Conservation (phyloP, 306 rosid genomes). For the Quercus wislizeni region DNA sequence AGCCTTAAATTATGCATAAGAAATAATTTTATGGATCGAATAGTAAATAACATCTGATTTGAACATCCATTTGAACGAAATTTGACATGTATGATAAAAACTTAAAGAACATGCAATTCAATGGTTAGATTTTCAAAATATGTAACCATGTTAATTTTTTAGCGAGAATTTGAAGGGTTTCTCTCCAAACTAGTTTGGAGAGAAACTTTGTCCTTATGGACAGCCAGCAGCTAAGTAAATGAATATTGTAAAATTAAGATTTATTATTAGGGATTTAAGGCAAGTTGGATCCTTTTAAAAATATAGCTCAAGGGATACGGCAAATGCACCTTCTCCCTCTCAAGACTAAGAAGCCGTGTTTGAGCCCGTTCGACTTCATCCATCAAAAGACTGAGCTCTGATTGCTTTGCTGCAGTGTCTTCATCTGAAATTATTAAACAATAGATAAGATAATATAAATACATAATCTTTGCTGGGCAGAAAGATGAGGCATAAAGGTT, state of each 20-base stretch:
- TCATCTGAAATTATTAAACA: constrained; percentile 51
- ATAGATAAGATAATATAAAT: constrained; percentile 3
- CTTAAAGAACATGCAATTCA: no score
- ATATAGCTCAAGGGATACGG: not conserved
- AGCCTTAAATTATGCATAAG: no score
- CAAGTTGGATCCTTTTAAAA: not conserved
- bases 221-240: no score
- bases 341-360: constrained; percentile 62
- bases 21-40: no score
- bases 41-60: no score
- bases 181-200: no score
- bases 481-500: constrained; percentile 14
- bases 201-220: no score
- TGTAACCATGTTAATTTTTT: no score
- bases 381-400: constrained; percentile 80
- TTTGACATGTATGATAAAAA: no score
- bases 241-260: not conserved
- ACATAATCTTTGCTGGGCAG: not conserved
- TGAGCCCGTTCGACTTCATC: constrained; percentile 71
- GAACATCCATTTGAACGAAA: no score
- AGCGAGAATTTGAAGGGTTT: no score
- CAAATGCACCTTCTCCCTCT: constrained; percentile 54
- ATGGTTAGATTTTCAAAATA: no score
- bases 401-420: constrained; percentile 86
- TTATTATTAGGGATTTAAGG: not conserved